Evolutionary conservation across 2,329 filamentous ascomycete genomes (phyloP), one percentile per base, ranked within the genome.

Genomic region (Colletotrichum spaethianum): DNA sequence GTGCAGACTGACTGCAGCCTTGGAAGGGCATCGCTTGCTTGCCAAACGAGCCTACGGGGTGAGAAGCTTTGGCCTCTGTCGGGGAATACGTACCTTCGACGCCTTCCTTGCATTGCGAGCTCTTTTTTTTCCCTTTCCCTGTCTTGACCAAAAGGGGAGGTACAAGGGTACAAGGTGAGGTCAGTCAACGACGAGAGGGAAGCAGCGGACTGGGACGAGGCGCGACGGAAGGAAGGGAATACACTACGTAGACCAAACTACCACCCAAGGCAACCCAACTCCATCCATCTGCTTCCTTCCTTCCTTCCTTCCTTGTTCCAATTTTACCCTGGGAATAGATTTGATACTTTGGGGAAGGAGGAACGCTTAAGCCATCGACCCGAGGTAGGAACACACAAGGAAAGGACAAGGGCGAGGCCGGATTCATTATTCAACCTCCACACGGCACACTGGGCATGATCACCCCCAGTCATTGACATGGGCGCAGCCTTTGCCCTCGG

Each of bases 101-200:
- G n/a, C 23, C 36, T 63, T 63, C 60, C 61, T 33, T 55, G 46
- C 48, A 53, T 63, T 16, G n/a, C 23, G 33, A 53, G 61, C 61
- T 28, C 26, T 44, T 28, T 26, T 42, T 44, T 42, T 18, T 38
- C 9, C 14, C n/a, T 1, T 23, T n/a, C 52, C 44, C 18, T 40
- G 26, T 42, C 42, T 33, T 50, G 26, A 42, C 60, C 40, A 5
- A 23, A 42, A 48, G 16, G 38, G 12, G 44, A 48, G 66, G 40
- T 57, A 67, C 65, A 33, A 38, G 16, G 36, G 14, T 67, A 63
- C 38, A 44, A 46, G 38, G 36, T 31, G 38, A 63, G 36, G 55
- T 31, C 36, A 50, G 61, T 33, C 28, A 66, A 20, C n/a, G n/a
- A 26, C 7, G n/a, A 31, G n/a, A 31, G 46, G 33, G 33, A 31